Percentiles rank a stretch among this genome's conserved stretches.
These are phyloP conservation scores for Drosera spatulata DNA, from an alignment of 179 eudicot genomes.

Conservation along the genomic window DNA sequence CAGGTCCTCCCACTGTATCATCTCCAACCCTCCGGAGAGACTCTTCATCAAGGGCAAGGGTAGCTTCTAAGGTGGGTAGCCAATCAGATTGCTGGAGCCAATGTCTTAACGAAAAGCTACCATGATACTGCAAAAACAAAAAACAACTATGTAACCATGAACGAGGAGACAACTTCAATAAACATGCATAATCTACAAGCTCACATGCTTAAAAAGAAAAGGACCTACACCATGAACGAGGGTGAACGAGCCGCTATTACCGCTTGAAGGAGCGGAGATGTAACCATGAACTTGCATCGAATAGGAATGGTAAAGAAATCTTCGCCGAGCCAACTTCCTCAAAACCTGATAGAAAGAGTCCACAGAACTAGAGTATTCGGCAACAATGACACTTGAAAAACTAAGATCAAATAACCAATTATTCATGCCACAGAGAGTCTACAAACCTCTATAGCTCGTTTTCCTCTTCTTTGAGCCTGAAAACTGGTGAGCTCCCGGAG, in stretches of 20 bases:
- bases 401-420: too few relatives aligned
- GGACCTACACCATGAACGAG: constrained; percentile 92
- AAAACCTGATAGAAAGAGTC: constrained; percentile 42
- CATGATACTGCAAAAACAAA: constrained; percentile 66
- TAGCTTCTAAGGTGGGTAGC: constrained; percentile 96
- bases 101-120: constrained; percentile 82
- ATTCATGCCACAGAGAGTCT: too few relatives aligned
- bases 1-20: constrained; percentile 91
- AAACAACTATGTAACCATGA: not conserved
- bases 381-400: too few relatives aligned
- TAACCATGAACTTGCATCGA: constrained; percentile 99
- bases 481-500: constrained; percentile 71
- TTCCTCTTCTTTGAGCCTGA: constrained; percentile 95
- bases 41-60: constrained; percentile 92
- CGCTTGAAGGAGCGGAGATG: constrained; percentile 45
- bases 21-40: constrained; percentile 92
- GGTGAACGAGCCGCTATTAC: constrained; percentile 53
- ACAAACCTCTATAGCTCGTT: constrained; percentile 84
- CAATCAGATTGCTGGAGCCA: constrained; percentile 98
- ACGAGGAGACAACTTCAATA: too few relatives aligned
- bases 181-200: not conserved
- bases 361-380: too few relatives aligned
- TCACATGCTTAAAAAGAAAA: constrained; percentile 5
- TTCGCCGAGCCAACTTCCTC: constrained; percentile 74
- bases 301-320: constrained; percentile 79